Conservation (phyloP, 192 early-diverging fungal genomes). For the Podila epigama region DNA sequence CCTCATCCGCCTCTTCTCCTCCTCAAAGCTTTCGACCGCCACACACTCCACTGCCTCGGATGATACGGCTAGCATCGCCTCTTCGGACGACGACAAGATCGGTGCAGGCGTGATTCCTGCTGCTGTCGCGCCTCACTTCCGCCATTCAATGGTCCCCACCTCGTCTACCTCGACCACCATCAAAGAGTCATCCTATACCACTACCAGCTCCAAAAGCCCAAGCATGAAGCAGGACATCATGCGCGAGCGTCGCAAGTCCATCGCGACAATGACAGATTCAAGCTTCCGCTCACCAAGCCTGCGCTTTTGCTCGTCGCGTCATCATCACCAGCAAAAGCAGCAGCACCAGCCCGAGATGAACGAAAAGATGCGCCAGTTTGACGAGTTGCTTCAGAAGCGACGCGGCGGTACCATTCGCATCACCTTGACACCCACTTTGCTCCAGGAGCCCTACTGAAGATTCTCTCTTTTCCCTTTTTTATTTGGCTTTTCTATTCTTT, state of each 20-base stretch:
- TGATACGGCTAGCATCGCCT: not conserved
- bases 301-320: not conserved
- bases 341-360: constrained; percentile 17
- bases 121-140: no score
- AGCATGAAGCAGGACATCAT: constrained; percentile 21
- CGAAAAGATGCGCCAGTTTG: constrained; percentile 46
- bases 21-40: not conserved
- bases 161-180: no score
- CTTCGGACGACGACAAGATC: not conserved
- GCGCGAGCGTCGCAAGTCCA: constrained; percentile 41
- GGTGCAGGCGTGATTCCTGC: not conserved
- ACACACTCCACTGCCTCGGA: not conserved
- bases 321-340: constrained; percentile 2
- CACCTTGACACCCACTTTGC: constrained; percentile 28
- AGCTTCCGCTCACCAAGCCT: constrained; percentile 14
- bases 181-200: no score
- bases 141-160: constrained; percentile 11
- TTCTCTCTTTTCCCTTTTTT: not conserved
- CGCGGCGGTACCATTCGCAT: constrained; percentile 29
- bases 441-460: constrained; percentile 24
- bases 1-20: constrained; percentile 31
- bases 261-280: constrained; percentile 22
- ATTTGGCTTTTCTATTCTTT: not conserved
- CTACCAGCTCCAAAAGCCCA: not conserved
- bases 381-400: constrained; percentile 30